phyloP scores from a whole-genome alignment of 306 rosid genomes.

The Fragaria ananassa region DNA sequence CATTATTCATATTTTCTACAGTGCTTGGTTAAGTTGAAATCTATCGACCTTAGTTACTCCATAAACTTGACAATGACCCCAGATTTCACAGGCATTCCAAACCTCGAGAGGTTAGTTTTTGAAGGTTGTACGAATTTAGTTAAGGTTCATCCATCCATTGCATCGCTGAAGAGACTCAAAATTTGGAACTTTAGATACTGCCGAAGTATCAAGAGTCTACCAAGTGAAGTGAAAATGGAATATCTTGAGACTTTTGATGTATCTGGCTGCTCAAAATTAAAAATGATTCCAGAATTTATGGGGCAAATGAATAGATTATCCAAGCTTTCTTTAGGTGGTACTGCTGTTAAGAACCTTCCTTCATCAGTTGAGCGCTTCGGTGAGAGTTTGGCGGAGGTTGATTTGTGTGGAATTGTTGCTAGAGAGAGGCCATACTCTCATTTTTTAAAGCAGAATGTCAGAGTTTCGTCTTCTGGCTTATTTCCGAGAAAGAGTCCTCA shows the following conservation, averaged over 20 bases:
- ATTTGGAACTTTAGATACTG: background rate
- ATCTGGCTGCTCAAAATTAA: slow-evolving; percentile 19
- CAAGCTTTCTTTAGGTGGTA: slow-evolving; percentile 3
- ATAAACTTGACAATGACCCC: slow-evolving; percentile 15
- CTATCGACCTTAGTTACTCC: slow-evolving; percentile 20
- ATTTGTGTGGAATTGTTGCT: background rate
- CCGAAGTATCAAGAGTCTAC: slow-evolving; percentile 2
- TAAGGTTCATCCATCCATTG: slow-evolving; percentile 15
- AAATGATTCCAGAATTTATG: slow-evolving; percentile 14
- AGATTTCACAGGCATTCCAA: slow-evolving; percentile 16
- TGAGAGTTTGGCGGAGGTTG: slow-evolving; percentile 11
- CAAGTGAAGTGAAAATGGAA: background rate
- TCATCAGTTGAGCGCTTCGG: slow-evolving; percentile 2
- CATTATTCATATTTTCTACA: background rate
- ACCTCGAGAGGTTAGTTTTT: slow-evolving; percentile 11
- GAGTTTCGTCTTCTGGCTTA: background rate
- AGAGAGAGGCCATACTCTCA: background rate
- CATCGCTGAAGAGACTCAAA: background rate
- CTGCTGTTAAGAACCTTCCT: slow-evolving; percentile 10
- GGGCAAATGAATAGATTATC: slow-evolving; percentile 9
- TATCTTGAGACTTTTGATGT: slow-evolving; percentile 14
- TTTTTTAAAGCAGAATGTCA: background rate
- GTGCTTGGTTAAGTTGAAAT: slow-evolving; percentile 16
- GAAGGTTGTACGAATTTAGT: slow-evolving; percentile 6
- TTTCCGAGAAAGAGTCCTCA: background rate